These are phyloP conservation scores for Nakaseomyces kungkrabaensis DNA, from an alignment of 1,139 yeast species.

Conservation along the genomic window DNA sequence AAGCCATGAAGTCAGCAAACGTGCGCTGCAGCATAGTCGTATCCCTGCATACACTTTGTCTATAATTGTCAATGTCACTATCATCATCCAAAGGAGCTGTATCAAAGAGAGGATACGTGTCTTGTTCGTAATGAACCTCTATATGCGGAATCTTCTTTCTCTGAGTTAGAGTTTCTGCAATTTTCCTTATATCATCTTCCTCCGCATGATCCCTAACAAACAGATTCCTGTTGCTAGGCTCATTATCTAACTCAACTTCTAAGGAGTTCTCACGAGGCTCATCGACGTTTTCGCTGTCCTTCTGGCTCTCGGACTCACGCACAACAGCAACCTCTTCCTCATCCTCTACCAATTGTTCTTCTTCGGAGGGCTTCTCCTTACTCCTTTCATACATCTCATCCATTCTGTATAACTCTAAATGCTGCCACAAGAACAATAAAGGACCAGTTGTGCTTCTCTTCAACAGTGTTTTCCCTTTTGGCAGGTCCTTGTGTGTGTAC, in stretches of 20 bases:
- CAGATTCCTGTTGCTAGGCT: neutral
- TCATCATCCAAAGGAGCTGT: constrained; percentile 12
- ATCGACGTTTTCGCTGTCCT: neutral
- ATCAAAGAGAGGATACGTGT: constrained; percentile 15
- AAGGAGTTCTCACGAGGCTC: neutral
- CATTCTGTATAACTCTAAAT: no score
- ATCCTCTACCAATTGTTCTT: neutral
- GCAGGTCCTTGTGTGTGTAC: no score
- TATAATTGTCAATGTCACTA: constrained; percentile 7
- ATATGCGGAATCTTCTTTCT: constrained; percentile 9
- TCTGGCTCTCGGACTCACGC: neutral
- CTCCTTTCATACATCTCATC: no score
- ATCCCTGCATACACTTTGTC: constrained; percentile 19
- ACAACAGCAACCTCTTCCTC: neutral
- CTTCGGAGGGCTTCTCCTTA: no score
- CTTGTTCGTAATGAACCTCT: constrained; percentile 13
- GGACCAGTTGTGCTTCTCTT: no score
- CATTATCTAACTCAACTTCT: neutral
- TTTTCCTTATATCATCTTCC: constrained; percentile 11
- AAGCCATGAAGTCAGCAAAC: constrained; percentile 19
- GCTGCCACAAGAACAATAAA: no score
- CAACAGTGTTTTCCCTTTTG: no score
- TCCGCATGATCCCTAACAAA: neutral
- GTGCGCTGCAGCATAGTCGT: constrained; percentile 13
- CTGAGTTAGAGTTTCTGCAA: constrained; percentile 13